phyloP scores from a whole-genome alignment of 2,329 filamentous ascomycete species.

The Ceratocystis lukuohia region DNA sequence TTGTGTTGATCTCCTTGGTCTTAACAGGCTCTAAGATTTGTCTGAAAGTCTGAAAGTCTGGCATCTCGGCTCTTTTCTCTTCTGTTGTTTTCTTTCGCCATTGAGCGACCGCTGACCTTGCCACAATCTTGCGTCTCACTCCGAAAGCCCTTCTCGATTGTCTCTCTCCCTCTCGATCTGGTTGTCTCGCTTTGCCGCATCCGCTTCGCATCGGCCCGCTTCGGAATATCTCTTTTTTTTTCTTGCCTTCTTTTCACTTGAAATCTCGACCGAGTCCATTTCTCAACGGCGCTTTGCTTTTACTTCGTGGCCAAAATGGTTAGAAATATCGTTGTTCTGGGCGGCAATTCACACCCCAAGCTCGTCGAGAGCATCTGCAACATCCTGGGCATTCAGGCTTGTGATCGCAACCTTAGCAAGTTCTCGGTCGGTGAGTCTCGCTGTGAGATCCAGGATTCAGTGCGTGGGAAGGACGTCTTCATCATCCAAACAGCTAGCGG shows the following conservation, averaged over 20 bases:
- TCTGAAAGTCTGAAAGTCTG: neutral
- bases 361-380: slow-evolving; percentile 79
- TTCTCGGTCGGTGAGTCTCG: slow-evolving; percentile 92
- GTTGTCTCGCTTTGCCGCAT: neutral
- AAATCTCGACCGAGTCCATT: neutral
- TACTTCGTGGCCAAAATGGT: slow-evolving; percentile 50
- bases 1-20: neutral
- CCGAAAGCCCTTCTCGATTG: neutral
- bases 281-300: neutral
- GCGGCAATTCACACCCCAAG: slow-evolving; percentile 82
- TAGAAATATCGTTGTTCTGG: slow-evolving; percentile 85
- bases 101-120: neutral
- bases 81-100: neutral
- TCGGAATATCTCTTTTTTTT: neutral
- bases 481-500: slow-evolving; percentile 91
- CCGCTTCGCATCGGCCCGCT: slow-evolving; percentile 6
- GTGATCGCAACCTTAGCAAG: slow-evolving; percentile 73
- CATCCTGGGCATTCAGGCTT: slow-evolving; percentile 72
- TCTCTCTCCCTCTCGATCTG: neutral
- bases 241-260: neutral
- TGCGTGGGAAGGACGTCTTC: slow-evolving; percentile 96
- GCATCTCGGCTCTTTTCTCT: neutral
- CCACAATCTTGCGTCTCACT: neutral
- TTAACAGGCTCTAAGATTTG: neutral
- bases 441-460: slow-evolving; percentile 91